Evolutionary conservation across 2,329 filamentous ascomycete genomes (phyloP).

Genomic region (Aureobasidium sp.): DNA sequence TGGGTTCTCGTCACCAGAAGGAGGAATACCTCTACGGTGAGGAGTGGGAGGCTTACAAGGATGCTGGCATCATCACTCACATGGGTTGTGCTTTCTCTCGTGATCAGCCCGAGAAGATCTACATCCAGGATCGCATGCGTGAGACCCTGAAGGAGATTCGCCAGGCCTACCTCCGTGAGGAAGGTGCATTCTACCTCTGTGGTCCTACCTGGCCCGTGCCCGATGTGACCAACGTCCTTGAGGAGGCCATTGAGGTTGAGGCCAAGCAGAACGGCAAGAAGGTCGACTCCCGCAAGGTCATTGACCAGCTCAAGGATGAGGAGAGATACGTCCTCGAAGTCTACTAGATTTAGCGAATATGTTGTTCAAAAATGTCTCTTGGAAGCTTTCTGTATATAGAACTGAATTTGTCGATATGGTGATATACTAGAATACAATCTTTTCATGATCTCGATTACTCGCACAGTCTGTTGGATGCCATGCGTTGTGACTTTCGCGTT

Average conservation of each 20-base stretch:
- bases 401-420: background rate
- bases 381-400: background rate
- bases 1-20: conserved; percentile 92
- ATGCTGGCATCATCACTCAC: conserved; percentile 88
- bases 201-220: conserved; percentile 98
- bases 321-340: conserved; percentile 93
- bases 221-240: conserved; percentile 85
- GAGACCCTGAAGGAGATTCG: conserved; percentile 76
- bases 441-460: background rate
- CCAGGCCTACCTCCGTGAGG: conserved; percentile 75
- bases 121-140: conserved; percentile 97
- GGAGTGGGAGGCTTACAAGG: conserved; percentile 97
- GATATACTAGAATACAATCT: background rate
- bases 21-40: conserved; percentile 99
- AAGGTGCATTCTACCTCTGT: conserved; percentile 93
- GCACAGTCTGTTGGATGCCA: background rate
- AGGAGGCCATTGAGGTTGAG: conserved; percentile 80
- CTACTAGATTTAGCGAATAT: conserved; percentile 52
- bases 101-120: conserved; percentile 97
- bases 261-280: conserved; percentile 65
- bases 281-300: conserved; percentile 79
- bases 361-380: background rate
- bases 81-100: conserved; percentile 91
- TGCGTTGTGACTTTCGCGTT: background rate
- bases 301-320: conserved; percentile 94